Evolutionary conservation across 1,139 yeast genomes (phyloP).

Genomic region (Candida pseudoviswanathii): DNA sequence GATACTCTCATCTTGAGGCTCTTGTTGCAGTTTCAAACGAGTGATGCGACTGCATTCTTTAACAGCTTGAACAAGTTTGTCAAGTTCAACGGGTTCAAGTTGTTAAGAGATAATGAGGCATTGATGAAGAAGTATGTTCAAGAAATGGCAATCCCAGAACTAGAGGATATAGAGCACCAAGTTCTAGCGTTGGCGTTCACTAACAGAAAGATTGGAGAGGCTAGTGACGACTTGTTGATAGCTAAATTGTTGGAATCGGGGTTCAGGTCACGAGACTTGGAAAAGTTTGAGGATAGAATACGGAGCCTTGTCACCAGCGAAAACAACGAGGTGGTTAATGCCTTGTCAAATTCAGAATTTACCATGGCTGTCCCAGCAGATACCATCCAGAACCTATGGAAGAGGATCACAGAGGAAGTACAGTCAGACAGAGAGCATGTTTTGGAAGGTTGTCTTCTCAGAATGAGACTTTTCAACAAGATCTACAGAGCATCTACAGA

Average conservation of each 20-base stretch:
- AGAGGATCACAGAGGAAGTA: conserved; percentile 23
- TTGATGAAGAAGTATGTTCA: conserved; percentile 14
- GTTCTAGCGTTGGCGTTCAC: conserved; percentile 13
- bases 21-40: conserved; percentile 33
- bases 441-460: conserved; percentile 29
- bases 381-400: conserved; percentile 19
- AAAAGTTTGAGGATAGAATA: conserved; percentile 4
- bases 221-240: conserved; percentile 16
- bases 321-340: conserved; percentile 11
- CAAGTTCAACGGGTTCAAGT: conserved; percentile 38
- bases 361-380: conserved; percentile 5
- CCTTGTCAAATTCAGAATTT: conserved; percentile 13
- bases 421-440: conserved; percentile 28
- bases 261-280: conserved; percentile 6
- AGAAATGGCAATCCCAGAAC: neutral
- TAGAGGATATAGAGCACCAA: conserved; percentile 10
- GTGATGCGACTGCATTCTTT: conserved; percentile 24
- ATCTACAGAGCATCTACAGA: conserved; percentile 15
- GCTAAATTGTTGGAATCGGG: conserved; percentile 25
- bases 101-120: conserved; percentile 38
- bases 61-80: conserved; percentile 41
- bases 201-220: neutral
- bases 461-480: conserved; percentile 36
- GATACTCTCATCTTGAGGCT: conserved; percentile 55
- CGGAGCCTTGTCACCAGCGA: conserved; percentile 6